phyloP scores from a whole-genome alignment of 1,284 basidiomycete genomes.

The Pascua guehoae region DNA sequence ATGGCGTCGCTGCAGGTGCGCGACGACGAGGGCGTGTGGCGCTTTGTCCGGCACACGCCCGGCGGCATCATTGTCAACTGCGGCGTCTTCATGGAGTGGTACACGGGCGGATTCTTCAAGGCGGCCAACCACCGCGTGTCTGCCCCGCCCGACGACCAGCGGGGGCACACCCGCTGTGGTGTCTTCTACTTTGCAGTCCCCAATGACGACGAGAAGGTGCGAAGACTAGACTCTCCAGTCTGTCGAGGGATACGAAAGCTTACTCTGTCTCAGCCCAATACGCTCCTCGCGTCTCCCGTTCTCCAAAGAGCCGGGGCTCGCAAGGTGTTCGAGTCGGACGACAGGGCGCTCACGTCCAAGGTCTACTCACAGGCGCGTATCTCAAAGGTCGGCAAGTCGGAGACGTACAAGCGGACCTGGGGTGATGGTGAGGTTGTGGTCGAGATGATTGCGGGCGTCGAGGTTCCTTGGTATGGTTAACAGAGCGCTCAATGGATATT shows the following conservation, averaged over 20 bases:
- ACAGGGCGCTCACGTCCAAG: conserved; percentile 16
- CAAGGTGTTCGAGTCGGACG: conserved; percentile 15
- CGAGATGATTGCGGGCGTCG: conserved; percentile 25
- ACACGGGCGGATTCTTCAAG: conserved; percentile 32
- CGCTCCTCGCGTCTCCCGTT: conserved; percentile 42
- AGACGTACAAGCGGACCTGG: conserved; percentile 23
- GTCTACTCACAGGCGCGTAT: conserved; percentile 24
- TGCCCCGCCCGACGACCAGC: conserved; percentile 47
- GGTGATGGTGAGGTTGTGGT: conserved; percentile 21
- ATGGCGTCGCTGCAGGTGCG: conserved; percentile 26
- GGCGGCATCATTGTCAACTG: conserved; percentile 29
- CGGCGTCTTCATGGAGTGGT: conserved; percentile 31
- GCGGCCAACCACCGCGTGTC: conserved; percentile 49
- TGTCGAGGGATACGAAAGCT: not conserved
- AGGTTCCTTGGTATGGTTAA: conserved; percentile 20
- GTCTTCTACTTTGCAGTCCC: conserved; percentile 51
- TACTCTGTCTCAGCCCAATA: conserved; percentile 16
- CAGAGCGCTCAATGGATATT: too few species aligned
- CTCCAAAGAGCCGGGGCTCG: conserved; percentile 16
- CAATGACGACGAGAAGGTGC: conserved; percentile 43
- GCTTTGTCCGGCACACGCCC: conserved; percentile 21
- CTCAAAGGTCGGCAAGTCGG: conserved; percentile 26
- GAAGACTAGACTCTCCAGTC: not conserved
- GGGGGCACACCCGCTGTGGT: conserved; percentile 43
- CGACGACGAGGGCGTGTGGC: conserved; percentile 22